Evolutionary conservation across 805 yeast species (phyloP).

Genomic region (Millerozyma miso): DNA sequence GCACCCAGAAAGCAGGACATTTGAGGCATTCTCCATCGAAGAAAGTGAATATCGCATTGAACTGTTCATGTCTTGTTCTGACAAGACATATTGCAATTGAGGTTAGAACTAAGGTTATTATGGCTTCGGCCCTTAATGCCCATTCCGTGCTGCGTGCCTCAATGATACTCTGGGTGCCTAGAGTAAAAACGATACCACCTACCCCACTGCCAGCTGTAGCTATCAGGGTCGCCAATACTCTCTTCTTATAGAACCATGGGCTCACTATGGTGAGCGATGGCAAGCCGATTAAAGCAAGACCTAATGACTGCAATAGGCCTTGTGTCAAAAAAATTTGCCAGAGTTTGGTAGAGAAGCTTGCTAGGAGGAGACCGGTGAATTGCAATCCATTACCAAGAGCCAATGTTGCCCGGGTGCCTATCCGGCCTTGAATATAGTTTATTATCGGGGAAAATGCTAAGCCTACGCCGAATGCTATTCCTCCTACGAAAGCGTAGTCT

Average conservation of each 20-base stretch:
- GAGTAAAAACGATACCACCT: constrained; percentile 48
- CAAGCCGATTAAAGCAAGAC: constrained; percentile 52
- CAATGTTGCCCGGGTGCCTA: constrained; percentile 41
- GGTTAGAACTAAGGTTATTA: constrained; percentile 24
- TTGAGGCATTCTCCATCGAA: constrained; percentile 39
- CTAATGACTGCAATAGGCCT: constrained; percentile 60
- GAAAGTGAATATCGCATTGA: constrained; percentile 20
- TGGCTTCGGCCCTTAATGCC: constrained; percentile 51
- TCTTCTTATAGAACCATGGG: constrained; percentile 62
- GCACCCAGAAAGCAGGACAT: constrained; percentile 40
- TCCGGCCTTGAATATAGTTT: constrained; percentile 40
- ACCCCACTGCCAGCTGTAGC: constrained; percentile 49
- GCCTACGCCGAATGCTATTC: constrained; percentile 58
- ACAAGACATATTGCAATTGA: constrained; percentile 19
- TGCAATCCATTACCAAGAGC: constrained; percentile 47
- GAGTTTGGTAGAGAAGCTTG: constrained; percentile 51
- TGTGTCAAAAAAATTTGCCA: constrained; percentile 71
- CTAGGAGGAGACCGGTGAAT: constrained; percentile 53
- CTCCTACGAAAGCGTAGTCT: constrained; percentile 67
- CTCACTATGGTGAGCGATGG: constrained; percentile 62
- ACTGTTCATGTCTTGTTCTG: constrained; percentile 13
- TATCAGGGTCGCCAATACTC: constrained; percentile 50
- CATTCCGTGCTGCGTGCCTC: constrained; percentile 36
- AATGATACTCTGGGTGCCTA: constrained; percentile 45
- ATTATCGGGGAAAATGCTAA: constrained; percentile 49